Percentiles rank a stretch among this genome's conserved stretches.
Conservation (phyloP, 2,329 filamentous ascomycete genomes). For the Pestalotiopsis sp. region DNA sequence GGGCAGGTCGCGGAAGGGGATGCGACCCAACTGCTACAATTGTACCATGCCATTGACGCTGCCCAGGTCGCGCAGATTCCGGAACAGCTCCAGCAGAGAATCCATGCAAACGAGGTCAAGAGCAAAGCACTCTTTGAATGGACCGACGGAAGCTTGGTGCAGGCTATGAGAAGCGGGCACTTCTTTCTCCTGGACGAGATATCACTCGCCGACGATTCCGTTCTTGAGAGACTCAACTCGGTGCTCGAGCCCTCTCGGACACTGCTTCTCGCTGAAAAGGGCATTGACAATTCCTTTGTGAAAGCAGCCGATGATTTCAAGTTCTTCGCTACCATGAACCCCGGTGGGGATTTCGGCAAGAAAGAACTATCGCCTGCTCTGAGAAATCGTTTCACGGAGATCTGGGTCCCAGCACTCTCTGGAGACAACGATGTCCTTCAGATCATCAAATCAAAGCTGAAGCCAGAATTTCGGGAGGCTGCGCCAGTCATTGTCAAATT, state of each 20-base stretch:
- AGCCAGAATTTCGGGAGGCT: slow-evolving; percentile 54
- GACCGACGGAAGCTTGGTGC: slow-evolving; percentile 90
- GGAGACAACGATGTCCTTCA: slow-evolving; percentile 84
- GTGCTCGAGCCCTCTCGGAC: slow-evolving; percentile 88
- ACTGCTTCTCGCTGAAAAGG: slow-evolving; percentile 91
- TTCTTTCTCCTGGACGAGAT: slow-evolving; percentile 98
- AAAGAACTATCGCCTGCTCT: slow-evolving; percentile 94
- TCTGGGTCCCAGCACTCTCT: slow-evolving; percentile 92
- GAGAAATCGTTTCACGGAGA: slow-evolving; percentile 96
- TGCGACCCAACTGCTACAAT: slow-evolving; percentile 58
- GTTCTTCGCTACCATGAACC: slow-evolving; percentile 99
- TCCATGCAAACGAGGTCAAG: slow-evolving; percentile 56
- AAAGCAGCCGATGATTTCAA: slow-evolving; percentile 81
- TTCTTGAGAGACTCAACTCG: slow-evolving; percentile 93
- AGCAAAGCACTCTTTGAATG: slow-evolving; percentile 92
- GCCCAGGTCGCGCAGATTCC: slow-evolving; percentile 50
- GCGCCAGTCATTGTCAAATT: slow-evolving; percentile 79
- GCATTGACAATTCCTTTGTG: slow-evolving; percentile 79
- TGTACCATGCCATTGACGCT: slow-evolving; percentile 58
- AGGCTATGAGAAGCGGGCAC: slow-evolving; percentile 87
- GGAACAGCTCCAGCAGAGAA: slow-evolving; percentile 46
- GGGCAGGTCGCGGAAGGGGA: slow-evolving; percentile 42
- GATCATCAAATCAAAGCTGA: slow-evolving; percentile 80
- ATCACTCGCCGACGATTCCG: slow-evolving; percentile 95
- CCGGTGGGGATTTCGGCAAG: slow-evolving; percentile 97